These are phyloP conservation scores for Cyanidium caldarium DNA, from an alignment of 23 red algal genomes.

Conservation along the genomic window DNA sequence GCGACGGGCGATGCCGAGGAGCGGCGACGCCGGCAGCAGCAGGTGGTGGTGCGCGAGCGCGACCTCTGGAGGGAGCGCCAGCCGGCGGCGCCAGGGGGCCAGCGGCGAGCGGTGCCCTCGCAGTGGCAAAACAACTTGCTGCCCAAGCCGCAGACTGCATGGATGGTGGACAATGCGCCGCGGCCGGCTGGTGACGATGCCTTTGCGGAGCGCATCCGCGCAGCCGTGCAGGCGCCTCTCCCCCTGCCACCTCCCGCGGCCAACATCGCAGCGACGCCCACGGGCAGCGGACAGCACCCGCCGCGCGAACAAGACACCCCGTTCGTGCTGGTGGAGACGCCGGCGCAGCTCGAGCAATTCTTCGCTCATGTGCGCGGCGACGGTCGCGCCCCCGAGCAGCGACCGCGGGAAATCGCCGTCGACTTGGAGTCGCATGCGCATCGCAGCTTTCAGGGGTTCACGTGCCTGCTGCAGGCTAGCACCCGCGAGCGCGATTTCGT, in stretches of 20 bases:
- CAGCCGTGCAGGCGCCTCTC: background rate
- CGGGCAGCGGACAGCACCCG: background rate
- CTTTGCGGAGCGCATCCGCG: background rate
- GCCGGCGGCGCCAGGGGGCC: too few relatives aligned
- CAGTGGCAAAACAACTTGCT: background rate
- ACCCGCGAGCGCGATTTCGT: slow-evolving; percentile 59
- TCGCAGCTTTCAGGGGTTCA: slow-evolving; percentile 89
- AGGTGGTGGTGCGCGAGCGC: too few relatives aligned
- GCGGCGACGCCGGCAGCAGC: too few relatives aligned
- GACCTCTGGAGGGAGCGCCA: too few relatives aligned
- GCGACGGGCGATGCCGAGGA: too few relatives aligned
- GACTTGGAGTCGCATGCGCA: slow-evolving; percentile 82
- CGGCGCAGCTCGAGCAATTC: background rate
- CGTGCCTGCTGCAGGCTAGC: slow-evolving; percentile 82
- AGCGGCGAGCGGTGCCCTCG: too few relatives aligned
- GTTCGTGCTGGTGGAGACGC: background rate
- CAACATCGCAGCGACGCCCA: background rate
- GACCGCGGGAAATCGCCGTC: slow-evolving; percentile 28
- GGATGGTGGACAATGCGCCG: background rate
- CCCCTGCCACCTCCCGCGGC: background rate
- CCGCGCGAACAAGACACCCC: background rate
- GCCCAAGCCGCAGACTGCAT: background rate
- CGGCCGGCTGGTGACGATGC: background rate
- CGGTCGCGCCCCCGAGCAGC: background rate
- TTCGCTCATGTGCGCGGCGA: background rate